Evolutionary conservation across 345 rosid genomes (phyloP), one percentile per base, ranked within the genome.

Genomic region (Camelina hispida): DNA sequence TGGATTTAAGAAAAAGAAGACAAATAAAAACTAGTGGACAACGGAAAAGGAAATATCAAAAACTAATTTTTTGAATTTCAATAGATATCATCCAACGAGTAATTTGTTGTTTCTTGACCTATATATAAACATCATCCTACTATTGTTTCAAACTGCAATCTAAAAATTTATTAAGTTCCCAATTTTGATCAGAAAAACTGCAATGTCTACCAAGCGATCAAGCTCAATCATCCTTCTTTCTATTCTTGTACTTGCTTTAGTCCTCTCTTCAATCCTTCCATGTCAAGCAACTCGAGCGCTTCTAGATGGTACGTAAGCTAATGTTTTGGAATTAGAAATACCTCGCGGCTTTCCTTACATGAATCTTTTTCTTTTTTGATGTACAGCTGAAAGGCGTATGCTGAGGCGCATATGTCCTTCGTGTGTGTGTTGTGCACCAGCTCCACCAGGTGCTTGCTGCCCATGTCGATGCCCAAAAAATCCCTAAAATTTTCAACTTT

Each of bases 221-320:
- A 51, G 47, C 74, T 52, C 69, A 43, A 12, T 4, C 14, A n/a
- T 44, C 50, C 14, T 76, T 50, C n/a, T 76, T 63, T 76, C 57
- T 4, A 2, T 68, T 52, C 50, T 76, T 61, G 57, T 69, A 76
- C 38, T 62, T 76, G 51, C 40, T 52, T 61, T 68, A 1, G 64
- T 76, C 42, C 35, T 68, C n/a, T 30, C 69, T 10, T 43, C 56
- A 30, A 47, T n/a, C 42, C 69, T 28, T 32, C 56, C 23, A 25
- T 64, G 69, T 64, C 56, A 46, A 47, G 54, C 40, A 64, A 20
- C 55, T 16, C 25, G 25, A n/a, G 0, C 43, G n/a, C 69, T 47
- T 47, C 55, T 47, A 9, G 55, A 47, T 25, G 69, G 69, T 64
- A 28, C 30, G 30, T 28, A 46, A 47, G 23, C 55, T 64, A 44